Base-by-base conservation (phyloP, 1,284 basidiomycete genomes). In the Irpex rosettiformis region DNA sequence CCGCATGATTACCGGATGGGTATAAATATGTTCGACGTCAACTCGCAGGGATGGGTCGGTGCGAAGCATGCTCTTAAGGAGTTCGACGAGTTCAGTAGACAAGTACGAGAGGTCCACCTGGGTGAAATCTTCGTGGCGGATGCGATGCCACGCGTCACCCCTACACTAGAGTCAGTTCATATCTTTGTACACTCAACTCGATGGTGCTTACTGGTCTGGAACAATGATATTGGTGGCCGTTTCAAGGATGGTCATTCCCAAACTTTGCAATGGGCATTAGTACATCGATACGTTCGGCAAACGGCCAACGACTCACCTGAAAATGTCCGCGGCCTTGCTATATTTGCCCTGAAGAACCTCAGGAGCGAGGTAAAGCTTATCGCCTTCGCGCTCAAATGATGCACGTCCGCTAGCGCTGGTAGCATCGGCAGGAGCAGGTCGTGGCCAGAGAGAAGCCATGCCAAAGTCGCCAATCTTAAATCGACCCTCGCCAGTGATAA, bases 401-500 rank as follows among this genome's bases (percentile, higher is more conserved):
- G 81, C 81, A 18, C 75, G 45, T 45, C 75, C 73, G 62, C 71
- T 58, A 67, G 70, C 61, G 66, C 63, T 61, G 60, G 72, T 53
- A 59, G 72, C 68, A 49, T 70, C 73, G 10, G 70, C 66, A 8
- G 68, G 69, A 27, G 62, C 62, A 1, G 75, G 77, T 48, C 93
- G 79, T 2, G 93, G 93, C 88, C 91, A 94, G 54, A 91, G 67
- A 2, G 91, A 89, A 4, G 95, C 95, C 82, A 98, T 90, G n/a
- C 97, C 97, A 79, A 99, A 99, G 74, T 99, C 97, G 13, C 95
- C 95, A 70, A 99, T 96, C 79, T 96, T 97, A 76, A 99, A 90
- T 27, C 91, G 86, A 4, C 96, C 96, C 60, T 90, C 84, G 24
- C 84, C 81, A 2, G 94, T 95, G 65, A 99, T 84, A 70, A 99